Evolutionary conservation across 371 early-diverging fungal species (phyloP).

Genomic region (Dipsacomyces acuminosporus): DNA sequence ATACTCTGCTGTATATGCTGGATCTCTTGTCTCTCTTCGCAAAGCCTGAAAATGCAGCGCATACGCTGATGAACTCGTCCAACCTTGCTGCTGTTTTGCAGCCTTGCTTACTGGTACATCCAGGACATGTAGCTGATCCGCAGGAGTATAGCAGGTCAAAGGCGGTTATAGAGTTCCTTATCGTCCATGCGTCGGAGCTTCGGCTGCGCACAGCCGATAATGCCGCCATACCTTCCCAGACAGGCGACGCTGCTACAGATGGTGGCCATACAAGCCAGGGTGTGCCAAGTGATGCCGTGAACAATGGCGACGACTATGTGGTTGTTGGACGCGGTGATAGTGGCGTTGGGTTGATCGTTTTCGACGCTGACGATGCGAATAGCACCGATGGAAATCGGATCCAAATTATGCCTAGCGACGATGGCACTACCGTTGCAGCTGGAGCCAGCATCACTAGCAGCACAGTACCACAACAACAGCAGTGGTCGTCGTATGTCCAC

Average conservation of each 20-base stretch:
- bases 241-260: too few relatives aligned
- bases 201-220: not conserved
- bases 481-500: constrained; percentile 17
- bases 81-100: constrained; percentile 49
- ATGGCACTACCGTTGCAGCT: constrained; percentile 14
- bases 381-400: constrained; percentile 6
- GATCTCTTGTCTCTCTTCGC: constrained; percentile 43
- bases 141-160: constrained; percentile 46
- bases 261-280: not conserved
- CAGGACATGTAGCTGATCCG: constrained; percentile 44
- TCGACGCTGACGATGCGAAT: constrained; percentile 6
- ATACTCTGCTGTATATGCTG: constrained; percentile 42
- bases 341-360: constrained; percentile 25
- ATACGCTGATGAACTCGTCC: constrained; percentile 45
- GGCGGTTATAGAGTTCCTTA: constrained; percentile 44
- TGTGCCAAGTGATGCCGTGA: not conserved
- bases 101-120: constrained; percentile 47
- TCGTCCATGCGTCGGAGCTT: constrained; percentile 27
- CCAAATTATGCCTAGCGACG: constrained; percentile 27
- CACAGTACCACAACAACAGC: not conserved
- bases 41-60: constrained; percentile 20
- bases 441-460: not conserved
- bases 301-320: constrained; percentile 1
- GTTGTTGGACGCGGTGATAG: not conserved
- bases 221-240: too few relatives aligned